Conservation (phyloP, 306 rosid genomes). For the Heteromeles arbutifolia region DNA sequence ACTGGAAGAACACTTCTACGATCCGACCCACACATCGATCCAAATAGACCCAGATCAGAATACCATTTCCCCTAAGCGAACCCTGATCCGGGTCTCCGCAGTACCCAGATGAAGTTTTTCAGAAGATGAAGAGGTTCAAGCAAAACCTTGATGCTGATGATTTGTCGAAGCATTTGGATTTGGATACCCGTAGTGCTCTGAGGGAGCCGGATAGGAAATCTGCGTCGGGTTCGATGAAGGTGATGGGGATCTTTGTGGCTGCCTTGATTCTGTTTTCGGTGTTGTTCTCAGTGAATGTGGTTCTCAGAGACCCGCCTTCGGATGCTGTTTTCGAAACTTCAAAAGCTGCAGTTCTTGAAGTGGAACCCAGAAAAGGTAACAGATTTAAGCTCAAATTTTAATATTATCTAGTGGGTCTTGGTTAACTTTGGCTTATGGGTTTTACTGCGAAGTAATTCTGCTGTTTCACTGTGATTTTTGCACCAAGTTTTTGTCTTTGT, state of each 20-base stretch:
- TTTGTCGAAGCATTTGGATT: constrained; percentile 16
- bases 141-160: constrained; percentile 24
- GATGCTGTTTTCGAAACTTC: constrained; percentile 43
- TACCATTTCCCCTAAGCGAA: background rate
- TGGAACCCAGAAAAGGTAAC: constrained; percentile 32
- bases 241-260: constrained; percentile 55
- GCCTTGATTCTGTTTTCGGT: constrained; percentile 59
- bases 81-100: background rate
- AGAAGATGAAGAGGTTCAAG: constrained; percentile 44
- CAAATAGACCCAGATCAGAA: constrained; percentile 5
- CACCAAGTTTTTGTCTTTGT: background rate
- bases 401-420: background rate
- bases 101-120: constrained; percentile 34
- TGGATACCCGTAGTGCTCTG: constrained; percentile 20
- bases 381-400: background rate
- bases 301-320: constrained; percentile 74
- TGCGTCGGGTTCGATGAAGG: constrained; percentile 36
- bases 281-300: constrained; percentile 58
- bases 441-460: background rate
- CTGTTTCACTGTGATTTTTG: background rate
- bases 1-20: background rate
- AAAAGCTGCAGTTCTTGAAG: constrained; percentile 16
- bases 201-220: constrained; percentile 29
- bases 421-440: background rate
- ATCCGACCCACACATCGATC: background rate